Evolutionary conservation across 2,329 filamentous ascomycete genomes (phyloP).

Genomic region (Colletotrichum acutatum): DNA sequence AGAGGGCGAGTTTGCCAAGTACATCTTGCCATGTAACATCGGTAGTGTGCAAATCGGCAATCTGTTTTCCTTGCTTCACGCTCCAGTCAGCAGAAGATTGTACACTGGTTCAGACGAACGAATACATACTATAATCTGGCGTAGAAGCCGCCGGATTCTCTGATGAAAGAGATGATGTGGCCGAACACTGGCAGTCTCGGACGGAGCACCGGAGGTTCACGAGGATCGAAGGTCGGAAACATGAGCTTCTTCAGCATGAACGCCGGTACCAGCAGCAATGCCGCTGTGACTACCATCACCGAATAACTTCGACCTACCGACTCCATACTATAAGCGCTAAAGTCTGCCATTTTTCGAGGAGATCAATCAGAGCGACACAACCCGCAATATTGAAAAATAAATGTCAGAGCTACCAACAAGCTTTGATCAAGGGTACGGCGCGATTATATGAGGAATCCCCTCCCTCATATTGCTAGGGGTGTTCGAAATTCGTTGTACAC

Average conservation of each 20-base stretch:
- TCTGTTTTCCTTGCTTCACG: conserved; percentile 37
- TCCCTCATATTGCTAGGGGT: background rate
- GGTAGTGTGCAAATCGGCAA: conserved; percentile 56
- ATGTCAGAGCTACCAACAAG: background rate
- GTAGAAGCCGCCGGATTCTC: conserved; percentile 49
- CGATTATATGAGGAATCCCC: background rate
- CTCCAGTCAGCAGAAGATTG: background rate
- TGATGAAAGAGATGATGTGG: conserved; percentile 56
- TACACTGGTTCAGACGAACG: background rate
- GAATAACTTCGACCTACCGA: background rate
- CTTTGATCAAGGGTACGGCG: background rate
- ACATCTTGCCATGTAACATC: conserved; percentile 55
- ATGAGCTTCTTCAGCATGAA: conserved; percentile 18
- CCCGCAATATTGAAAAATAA: background rate
- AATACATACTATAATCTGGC: conserved; percentile 49
- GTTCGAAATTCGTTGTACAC: background rate
- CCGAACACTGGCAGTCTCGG: conserved; percentile 56
- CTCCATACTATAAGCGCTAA: background rate
- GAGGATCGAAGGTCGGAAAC: conserved; percentile 40
- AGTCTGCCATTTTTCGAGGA: background rate
- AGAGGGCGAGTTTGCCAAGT: conserved; percentile 54
- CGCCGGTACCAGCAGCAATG: background rate
- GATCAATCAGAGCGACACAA: background rate
- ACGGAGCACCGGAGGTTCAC: conserved; percentile 55
- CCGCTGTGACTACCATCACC: background rate